A percentile compares a stretch with the other conserved stretches of the same genome.
phyloP scores from a whole-genome alignment of 345 rosid species.

The Eucalyptus guilfoylei region DNA sequence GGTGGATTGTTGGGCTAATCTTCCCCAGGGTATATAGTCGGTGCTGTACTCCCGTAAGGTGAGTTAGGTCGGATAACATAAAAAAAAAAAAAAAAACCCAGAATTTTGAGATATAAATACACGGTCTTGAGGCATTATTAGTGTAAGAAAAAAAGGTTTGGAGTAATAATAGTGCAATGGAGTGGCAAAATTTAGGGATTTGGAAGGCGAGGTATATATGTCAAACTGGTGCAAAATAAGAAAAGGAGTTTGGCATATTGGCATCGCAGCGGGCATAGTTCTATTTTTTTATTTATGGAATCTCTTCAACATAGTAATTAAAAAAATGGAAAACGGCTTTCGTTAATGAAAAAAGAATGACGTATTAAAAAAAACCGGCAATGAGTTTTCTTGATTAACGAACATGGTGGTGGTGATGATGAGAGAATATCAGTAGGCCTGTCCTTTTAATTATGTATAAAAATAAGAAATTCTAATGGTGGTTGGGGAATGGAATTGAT shows the following conservation, averaged over 20 bases:
- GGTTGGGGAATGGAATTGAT: background rate
- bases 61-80: accelerated
- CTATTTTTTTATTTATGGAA: background rate
- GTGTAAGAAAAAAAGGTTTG: background rate
- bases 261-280: accelerated
- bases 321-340: background rate
- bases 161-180: background rate
- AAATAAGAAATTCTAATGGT: background rate
- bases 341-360: background rate
- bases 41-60: accelerated
- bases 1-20: accelerated
- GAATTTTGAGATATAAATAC: too few relatives aligned
- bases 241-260: too few relatives aligned
- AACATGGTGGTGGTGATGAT: background rate
- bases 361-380: background rate
- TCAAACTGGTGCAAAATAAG: background rate
- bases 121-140: background rate
- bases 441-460: background rate
- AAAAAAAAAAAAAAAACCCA: accelerated
- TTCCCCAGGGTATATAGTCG: accelerated
- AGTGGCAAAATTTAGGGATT: background rate
- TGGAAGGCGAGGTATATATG: accelerated
- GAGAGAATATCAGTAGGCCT: background rate
- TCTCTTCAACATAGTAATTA: background rate
- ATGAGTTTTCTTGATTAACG: background rate